Evolutionary conservation across 306 rosid genomes (phyloP).

Genomic region (Cicer cuneatum): DNA sequence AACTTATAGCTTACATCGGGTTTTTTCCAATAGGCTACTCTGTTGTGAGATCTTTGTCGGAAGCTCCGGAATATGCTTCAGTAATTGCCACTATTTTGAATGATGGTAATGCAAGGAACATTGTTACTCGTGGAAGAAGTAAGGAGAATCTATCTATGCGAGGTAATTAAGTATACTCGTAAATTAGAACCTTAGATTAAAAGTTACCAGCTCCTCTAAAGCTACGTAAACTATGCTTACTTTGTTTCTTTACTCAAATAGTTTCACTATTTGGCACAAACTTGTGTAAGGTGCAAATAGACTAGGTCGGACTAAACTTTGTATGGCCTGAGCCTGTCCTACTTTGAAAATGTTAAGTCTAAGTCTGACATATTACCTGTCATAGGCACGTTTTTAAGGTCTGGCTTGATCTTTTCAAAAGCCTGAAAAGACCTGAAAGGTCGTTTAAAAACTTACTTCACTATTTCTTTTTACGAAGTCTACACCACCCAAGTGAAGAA

Average conservation of each 20-base stretch:
- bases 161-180: slow-evolving; percentile 58
- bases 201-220: slow-evolving; percentile 1
- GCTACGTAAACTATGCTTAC: slow-evolving; percentile 12
- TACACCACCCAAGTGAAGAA: no score
- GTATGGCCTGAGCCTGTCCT: no score
- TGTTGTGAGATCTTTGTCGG: slow-evolving; percentile 97
- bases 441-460: no score
- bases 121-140: slow-evolving; percentile 46
- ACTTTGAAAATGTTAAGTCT: no score
- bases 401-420: no score
- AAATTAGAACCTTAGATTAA: slow-evolving; percentile 34
- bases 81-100: slow-evolving; percentile 83
- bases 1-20: slow-evolving; percentile 18
- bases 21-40: slow-evolving; percentile 75
- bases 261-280: neutral
- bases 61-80: slow-evolving; percentile 94
- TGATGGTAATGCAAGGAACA: slow-evolving; percentile 52
- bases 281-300: no score
- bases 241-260: slow-evolving; percentile 13
- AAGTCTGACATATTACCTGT: no score
- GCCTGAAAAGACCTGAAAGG: no score
- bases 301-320: no score
- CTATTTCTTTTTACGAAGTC: no score
- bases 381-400: no score
- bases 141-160: slow-evolving; percentile 71